Evolutionary conservation across 441 rosid species (phyloP).

Genomic region (Biscutella laevigata): DNA sequence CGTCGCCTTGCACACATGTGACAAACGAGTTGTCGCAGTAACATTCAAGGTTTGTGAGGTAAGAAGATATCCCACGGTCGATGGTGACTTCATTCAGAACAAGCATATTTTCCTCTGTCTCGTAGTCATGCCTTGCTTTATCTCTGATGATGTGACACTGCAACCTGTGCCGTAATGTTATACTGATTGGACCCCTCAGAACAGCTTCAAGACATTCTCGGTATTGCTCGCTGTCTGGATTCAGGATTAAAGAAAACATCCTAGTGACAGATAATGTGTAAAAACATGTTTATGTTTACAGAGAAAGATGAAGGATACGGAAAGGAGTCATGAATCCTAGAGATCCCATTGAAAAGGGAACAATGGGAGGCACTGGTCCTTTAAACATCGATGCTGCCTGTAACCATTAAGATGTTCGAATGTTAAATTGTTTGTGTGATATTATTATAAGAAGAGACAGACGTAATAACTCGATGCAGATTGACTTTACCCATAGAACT

Average conservation of each 20-base stretch:
- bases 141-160: constrained; percentile 78
- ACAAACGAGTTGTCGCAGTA: constrained; percentile 88
- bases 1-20: constrained; percentile 96
- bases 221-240: constrained; percentile 76
- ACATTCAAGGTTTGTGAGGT: constrained; percentile 93
- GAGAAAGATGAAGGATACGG: constrained; percentile 28
- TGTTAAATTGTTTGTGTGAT: not conserved
- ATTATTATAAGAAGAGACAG: not conserved
- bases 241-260: constrained; percentile 38
- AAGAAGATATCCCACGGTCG: constrained; percentile 91
- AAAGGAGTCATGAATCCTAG: constrained; percentile 46
- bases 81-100: constrained; percentile 95
- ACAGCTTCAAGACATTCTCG: constrained; percentile 68
- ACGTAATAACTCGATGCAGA: not conserved
- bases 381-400: constrained; percentile 97
- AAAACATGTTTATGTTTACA: not conserved
- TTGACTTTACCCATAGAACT: constrained; percentile 73
- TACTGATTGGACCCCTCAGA: constrained; percentile 81
- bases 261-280: not conserved
- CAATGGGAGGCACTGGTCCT: constrained; percentile 96
- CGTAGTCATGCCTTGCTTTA: constrained; percentile 61
- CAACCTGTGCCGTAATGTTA: constrained; percentile 82
- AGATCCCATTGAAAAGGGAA: constrained; percentile 91
- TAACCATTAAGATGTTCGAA: constrained; percentile 10
- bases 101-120: constrained; percentile 68